Conservation (phyloP, 2,329 filamentous ascomycete species). For the Alternaria postmessia region DNA sequence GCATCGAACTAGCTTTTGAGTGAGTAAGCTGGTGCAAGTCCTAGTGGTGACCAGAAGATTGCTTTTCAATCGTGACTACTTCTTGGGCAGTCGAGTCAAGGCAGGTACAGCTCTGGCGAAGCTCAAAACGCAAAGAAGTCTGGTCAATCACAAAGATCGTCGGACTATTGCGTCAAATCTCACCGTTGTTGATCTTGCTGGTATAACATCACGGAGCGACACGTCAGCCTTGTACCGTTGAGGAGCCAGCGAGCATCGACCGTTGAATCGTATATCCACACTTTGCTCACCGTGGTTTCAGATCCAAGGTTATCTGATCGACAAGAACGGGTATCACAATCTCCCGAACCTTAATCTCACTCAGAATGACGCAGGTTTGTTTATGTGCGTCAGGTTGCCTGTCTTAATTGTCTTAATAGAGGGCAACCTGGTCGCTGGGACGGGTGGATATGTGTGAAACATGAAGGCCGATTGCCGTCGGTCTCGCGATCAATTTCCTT, state of each 20-base stretch:
- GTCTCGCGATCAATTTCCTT: not conserved
- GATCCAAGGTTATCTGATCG: constrained; percentile 11
- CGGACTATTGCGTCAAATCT: not conserved
- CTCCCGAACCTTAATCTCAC: constrained; percentile 2
- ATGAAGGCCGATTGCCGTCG: not conserved
- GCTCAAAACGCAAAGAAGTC: not conserved
- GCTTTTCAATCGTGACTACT: not conserved
- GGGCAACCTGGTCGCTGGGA: constrained; percentile 5
- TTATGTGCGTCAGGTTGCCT: constrained; percentile 1
- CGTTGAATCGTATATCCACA: constrained; percentile 7
- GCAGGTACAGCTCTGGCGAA: not conserved
- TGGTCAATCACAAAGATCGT: not conserved
- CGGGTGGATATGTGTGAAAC: constrained; percentile 12
- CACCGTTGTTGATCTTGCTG: not conserved
- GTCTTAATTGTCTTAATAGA: not conserved
- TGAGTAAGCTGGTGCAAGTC: not conserved
- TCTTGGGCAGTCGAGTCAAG: not conserved
- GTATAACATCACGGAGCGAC: not conserved
- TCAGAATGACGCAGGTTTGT: constrained; percentile 3
- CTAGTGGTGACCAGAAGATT: not conserved
- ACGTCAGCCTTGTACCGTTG: constrained; percentile 7
- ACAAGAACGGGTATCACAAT: constrained; percentile 12
- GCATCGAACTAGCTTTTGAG: not conserved
- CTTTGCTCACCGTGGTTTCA: constrained; percentile 8
- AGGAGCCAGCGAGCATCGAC: not conserved